Evolutionary conservation across 2,329 filamentous ascomycete genomes (phyloP).

Genomic region (Dactylellina sp.): DNA sequence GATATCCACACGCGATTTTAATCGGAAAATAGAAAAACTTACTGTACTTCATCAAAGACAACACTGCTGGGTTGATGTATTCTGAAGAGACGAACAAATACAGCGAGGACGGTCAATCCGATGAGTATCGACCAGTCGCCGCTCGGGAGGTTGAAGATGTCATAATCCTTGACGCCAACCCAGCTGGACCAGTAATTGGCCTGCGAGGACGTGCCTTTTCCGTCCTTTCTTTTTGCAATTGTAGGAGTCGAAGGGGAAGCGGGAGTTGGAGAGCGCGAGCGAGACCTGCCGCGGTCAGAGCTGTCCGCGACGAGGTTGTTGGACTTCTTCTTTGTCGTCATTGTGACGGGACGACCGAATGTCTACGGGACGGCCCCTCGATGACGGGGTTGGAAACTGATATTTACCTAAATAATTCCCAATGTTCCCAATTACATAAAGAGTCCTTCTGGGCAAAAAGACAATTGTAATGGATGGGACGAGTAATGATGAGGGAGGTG

Average conservation of each 20-base stretch:
- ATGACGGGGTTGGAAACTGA: background rate
- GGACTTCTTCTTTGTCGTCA: constrained; percentile 61
- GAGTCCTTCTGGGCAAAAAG: background rate
- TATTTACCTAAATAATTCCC: background rate
- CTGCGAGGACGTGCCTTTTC: constrained; percentile 21
- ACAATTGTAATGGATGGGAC: background rate
- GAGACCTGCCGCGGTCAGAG: constrained; percentile 46
- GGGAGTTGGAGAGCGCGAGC: constrained; percentile 46
- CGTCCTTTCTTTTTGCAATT: constrained; percentile 31
- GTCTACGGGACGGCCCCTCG: background rate
- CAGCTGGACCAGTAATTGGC: constrained; percentile 62
- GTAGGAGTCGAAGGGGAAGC: constrained; percentile 6
- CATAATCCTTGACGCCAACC: constrained; percentile 78
- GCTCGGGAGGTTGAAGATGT: constrained; percentile 85
- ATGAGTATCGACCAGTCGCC: constrained; percentile 84
- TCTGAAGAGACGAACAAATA: constrained; percentile 86
- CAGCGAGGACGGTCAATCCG: constrained; percentile 78
- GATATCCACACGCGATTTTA: constrained; percentile 40
- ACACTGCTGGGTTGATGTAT: constrained; percentile 97
- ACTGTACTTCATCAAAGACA: constrained; percentile 99
- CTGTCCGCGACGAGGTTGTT: constrained; percentile 69
- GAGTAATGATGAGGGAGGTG: constrained; percentile 2
- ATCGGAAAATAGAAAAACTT: constrained; percentile 66
- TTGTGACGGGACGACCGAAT: constrained; percentile 27
- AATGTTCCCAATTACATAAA: background rate